A percentile compares a stretch with the other conserved stretches of the same genome.
Conservation (phyloP, 805 yeast genomes). For the Candida boleticola region DNA sequence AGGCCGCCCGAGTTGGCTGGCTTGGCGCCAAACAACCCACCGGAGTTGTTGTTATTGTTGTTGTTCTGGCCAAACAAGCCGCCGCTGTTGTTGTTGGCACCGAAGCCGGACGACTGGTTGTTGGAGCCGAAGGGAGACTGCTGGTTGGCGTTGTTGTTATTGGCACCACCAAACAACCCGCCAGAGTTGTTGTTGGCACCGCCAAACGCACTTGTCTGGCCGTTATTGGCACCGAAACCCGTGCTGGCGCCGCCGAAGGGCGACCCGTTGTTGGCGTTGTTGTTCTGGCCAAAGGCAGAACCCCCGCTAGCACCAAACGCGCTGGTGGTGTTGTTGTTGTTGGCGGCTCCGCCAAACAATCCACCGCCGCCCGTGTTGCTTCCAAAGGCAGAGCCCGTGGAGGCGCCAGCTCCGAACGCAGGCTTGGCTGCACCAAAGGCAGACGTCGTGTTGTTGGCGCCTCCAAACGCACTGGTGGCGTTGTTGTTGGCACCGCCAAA, state of each 20-base stretch:
- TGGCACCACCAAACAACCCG: conserved; percentile 12
- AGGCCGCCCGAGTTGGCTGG: conserved; percentile 35
- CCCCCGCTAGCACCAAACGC: conserved; percentile 14
- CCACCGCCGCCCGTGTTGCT: background rate
- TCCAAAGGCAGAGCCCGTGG: conserved; percentile 5
- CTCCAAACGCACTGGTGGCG: conserved; percentile 13
- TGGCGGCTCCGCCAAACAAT: conserved; percentile 14
- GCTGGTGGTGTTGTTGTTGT: conserved; percentile 8
- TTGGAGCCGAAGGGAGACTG: conserved; percentile 21
- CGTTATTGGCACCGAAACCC: conserved; percentile 8
- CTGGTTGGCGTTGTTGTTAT: conserved; percentile 6
- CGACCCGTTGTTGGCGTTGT: conserved; percentile 2
- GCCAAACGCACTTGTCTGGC: conserved; percentile 11
- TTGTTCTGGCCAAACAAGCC: conserved; percentile 21
- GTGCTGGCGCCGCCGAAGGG: conserved; percentile 12
- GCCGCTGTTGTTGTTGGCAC: conserved; percentile 9
- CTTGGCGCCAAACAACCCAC: conserved; percentile 11
- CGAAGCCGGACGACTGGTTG: conserved; percentile 11
- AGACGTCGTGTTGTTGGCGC: conserved; percentile 7
- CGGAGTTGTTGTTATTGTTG: conserved; percentile 11
- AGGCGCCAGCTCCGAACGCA: conserved; percentile 35
- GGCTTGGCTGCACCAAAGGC: conserved; percentile 16
- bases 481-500: conserved; percentile 12
- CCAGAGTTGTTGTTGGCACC: conserved; percentile 8
- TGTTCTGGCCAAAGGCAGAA: conserved; percentile 24